phyloP scores from a whole-genome alignment of 1,284 basidiomycete genomes.

The Sporisorium exsertum region DNA sequence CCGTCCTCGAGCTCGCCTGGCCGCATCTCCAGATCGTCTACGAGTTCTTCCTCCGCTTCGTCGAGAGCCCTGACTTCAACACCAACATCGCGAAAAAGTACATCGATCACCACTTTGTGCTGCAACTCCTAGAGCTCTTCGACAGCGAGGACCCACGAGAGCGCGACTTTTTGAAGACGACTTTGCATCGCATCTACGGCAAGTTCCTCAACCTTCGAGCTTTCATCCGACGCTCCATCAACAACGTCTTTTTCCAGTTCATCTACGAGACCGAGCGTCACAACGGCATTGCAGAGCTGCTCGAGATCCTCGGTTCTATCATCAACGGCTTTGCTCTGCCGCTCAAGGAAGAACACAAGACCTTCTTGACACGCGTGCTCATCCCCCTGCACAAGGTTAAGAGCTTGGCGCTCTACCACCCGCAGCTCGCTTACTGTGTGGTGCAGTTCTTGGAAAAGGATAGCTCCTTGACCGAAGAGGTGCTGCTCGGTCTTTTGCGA shows the following conservation, averaged over 20 bases:
- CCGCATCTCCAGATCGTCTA: constrained; percentile 99
- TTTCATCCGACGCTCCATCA: constrained; percentile 98
- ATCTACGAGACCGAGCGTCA: constrained; percentile 98
- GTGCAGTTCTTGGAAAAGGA: constrained; percentile 99
- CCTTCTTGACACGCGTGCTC: constrained; percentile 93
- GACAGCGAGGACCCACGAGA: constrained; percentile 99
- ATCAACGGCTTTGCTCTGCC: constrained; percentile 99
- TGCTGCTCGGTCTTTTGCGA: constrained; percentile 91
- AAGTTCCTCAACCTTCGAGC: constrained; percentile 99
- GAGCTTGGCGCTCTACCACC: constrained; percentile 94
- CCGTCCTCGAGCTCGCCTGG: constrained; percentile 98
- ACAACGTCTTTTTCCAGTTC: constrained; percentile 99
- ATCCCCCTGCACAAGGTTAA: constrained; percentile 98
- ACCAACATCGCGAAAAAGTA: constrained; percentile 97
- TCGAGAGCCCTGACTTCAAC: constrained; percentile 98
- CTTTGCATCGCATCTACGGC: constrained; percentile 97
- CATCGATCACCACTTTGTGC: constrained; percentile 95
- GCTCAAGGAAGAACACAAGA: constrained; percentile 99
- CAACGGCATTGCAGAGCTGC: constrained; percentile 97
- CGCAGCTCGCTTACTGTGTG: constrained; percentile 97
- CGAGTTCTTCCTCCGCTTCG: constrained; percentile 99
- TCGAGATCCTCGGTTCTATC: constrained; percentile 98
- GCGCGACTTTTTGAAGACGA: constrained; percentile 99
- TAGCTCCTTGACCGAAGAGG: constrained; percentile 89
- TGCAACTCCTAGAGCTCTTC: constrained; percentile 94